Evolutionary conservation across 805 yeast species (phyloP).

Genomic region (Kazachstania psychrophila): DNA sequence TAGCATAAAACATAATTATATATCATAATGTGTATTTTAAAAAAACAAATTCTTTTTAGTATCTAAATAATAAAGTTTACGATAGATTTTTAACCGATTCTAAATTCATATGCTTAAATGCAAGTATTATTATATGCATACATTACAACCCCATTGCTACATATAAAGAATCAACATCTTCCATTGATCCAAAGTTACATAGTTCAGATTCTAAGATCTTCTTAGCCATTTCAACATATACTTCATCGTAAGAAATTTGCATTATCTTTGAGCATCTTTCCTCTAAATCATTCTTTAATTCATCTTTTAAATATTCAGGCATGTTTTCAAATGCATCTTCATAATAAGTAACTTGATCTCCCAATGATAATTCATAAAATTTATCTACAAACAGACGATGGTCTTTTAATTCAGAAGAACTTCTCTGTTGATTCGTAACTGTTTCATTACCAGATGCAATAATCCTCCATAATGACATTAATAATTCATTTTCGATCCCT

Average conservation of each 20-base stretch:
- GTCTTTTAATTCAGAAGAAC: slow-evolving; percentile 11
- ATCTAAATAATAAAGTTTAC: too few species aligned
- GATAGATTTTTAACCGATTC: too few species aligned
- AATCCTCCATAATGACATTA: slow-evolving; percentile 43
- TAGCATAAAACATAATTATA: neutral
- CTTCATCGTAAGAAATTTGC: slow-evolving; percentile 16
- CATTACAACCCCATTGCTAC: slow-evolving; percentile 45
- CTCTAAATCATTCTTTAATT: slow-evolving; percentile 33
- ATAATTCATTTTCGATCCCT: slow-evolving; percentile 35
- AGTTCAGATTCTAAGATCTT: slow-evolving; percentile 46
- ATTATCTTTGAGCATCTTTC: slow-evolving; percentile 15
- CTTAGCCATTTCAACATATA: slow-evolving; percentile 51
- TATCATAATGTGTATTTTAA: slow-evolving; percentile 2
- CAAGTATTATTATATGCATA: too few species aligned
- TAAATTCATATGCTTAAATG: too few species aligned
- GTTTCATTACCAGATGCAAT: slow-evolving; percentile 28
- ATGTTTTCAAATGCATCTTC: slow-evolving; percentile 37
- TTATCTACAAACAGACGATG: slow-evolving; percentile 28
- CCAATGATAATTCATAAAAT: slow-evolving; percentile 27
- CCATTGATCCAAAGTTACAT: slow-evolving; percentile 51
- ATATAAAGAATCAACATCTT: slow-evolving; percentile 70
- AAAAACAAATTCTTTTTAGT: too few species aligned
- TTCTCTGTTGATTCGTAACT: neutral
- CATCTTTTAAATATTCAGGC: slow-evolving; percentile 33
- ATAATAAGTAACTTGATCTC: slow-evolving; percentile 23